These are phyloP conservation scores for Macrolepiota fuliginosa DNA, from an alignment of 768 basidiomycete genomes.

Conservation along the genomic window DNA sequence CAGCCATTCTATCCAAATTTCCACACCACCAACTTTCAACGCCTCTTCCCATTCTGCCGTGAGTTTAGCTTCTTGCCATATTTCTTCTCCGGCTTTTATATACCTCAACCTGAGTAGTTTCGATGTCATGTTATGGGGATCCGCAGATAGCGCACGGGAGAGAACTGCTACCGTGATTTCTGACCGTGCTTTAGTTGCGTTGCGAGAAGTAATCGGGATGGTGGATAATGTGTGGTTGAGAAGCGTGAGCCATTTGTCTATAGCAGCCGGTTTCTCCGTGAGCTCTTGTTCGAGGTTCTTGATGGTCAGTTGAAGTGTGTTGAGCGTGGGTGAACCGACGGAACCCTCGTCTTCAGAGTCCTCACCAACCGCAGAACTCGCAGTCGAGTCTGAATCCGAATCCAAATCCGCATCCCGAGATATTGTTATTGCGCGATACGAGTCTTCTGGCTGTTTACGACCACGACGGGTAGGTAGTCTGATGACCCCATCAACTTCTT, in stretches of 20 bases:
- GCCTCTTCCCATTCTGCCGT: conserved; percentile 69
- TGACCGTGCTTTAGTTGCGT: conserved; percentile 62
- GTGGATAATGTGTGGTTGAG: conserved; percentile 61
- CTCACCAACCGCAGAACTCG: conserved; percentile 25
- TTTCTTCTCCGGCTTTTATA: conserved; percentile 68
- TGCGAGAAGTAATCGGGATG: conserved; percentile 63
- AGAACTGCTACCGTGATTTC: conserved; percentile 73
- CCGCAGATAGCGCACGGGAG: conserved; percentile 56
- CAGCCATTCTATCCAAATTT: conserved; percentile 78
- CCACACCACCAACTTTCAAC: conserved; percentile 47
- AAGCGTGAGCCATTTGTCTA: conserved; percentile 60
- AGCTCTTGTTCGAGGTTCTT: conserved; percentile 58
- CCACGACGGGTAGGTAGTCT: conserved; percentile 47
- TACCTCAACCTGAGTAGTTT: conserved; percentile 56
- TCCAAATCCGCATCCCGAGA: conserved; percentile 25
- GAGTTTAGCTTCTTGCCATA: conserved; percentile 60
- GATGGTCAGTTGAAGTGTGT: conserved; percentile 58
- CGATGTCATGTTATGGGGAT: conserved; percentile 50
- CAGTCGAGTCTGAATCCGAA: conserved; percentile 32
- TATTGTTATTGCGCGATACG: conserved; percentile 50
- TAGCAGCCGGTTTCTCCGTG: conserved; percentile 45
- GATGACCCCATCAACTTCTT: conserved; percentile 69
- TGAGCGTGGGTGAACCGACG: conserved; percentile 30
- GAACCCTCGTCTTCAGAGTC: conserved; percentile 35
- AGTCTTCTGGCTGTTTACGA: conserved; percentile 27